Conservation (phyloP, 208 protist species). For the Leishmania amazonensis region DNA sequence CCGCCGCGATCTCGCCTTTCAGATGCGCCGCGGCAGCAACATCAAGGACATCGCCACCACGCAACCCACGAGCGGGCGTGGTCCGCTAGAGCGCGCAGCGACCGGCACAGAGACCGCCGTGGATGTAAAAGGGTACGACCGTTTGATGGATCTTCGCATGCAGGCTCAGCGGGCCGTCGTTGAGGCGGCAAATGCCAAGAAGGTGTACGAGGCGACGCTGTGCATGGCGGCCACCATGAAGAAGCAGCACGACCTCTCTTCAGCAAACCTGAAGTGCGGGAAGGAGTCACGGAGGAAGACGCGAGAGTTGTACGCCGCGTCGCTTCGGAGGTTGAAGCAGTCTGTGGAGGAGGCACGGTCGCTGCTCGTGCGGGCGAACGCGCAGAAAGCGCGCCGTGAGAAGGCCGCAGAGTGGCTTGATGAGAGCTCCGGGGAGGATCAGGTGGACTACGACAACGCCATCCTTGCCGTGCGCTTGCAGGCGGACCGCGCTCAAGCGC, state of each 20-base stretch:
- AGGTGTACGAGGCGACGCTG: conserved; percentile 10
- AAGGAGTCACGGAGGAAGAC: conserved; percentile 15
- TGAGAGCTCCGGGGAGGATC: conserved; percentile 1
- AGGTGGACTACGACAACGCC: conserved; percentile 15
- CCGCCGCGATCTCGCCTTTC: conserved; percentile 48
- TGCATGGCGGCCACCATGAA: conserved; percentile 13
- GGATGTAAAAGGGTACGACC: conserved; percentile 44
- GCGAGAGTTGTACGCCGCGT: conserved; percentile 9
- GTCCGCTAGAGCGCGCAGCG: conserved; percentile 30
- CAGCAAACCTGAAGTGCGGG: conserved; percentile 1
- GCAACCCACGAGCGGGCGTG: conserved; percentile 30
- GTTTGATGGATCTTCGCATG: conserved; percentile 44
- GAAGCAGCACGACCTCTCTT: conserved; percentile 9
- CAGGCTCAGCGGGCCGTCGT: conserved; percentile 34
- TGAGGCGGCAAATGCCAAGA: conserved; percentile 31
- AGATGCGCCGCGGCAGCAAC: conserved; percentile 67
- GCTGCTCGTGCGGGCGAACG: conserved; percentile 13
- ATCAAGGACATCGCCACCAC: conserved; percentile 56
- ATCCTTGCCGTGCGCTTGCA: conserved; percentile 19
- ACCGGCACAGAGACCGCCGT: conserved; percentile 22
- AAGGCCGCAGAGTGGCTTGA: conserved; percentile 1
- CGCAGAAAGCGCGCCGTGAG: conserved; percentile 1
- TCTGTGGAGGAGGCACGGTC: conserved; percentile 10
- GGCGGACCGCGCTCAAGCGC: conserved; percentile 11
- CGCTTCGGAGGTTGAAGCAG: conserved; percentile 4